A percentile compares a stretch with the other conserved stretches of the same genome.
These are phyloP conservation scores for Tricholoma sp. DNA, from an alignment of 768 basidiomycete genomes.

Conservation along the genomic window DNA sequence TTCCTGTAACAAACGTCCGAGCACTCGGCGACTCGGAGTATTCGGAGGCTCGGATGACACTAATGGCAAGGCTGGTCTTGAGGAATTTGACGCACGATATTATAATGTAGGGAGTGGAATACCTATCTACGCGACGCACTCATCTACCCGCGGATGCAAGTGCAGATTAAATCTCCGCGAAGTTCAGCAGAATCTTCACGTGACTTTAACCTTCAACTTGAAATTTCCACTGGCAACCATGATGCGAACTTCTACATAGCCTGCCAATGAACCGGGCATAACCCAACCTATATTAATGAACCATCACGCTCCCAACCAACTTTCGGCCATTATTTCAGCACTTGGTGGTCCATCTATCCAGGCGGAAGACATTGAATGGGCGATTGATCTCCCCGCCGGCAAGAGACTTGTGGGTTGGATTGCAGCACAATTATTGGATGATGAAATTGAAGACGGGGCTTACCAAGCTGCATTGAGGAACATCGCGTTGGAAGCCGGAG, in stretches of 20 bases:
- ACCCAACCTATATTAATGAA: not conserved
- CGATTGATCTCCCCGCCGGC: slow-evolving; percentile 26
- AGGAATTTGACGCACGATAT: too few relatives aligned
- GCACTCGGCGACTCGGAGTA: too few relatives aligned
- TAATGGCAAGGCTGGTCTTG: too few relatives aligned
- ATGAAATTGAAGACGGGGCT: slow-evolving; percentile 1
- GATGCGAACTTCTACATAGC: too few relatives aligned
- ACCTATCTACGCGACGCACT: too few relatives aligned
- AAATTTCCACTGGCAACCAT: too few relatives aligned
- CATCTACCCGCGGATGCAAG: too few relatives aligned
- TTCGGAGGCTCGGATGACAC: too few relatives aligned
- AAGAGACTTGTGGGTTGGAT: slow-evolving; percentile 29
- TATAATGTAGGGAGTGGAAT: too few relatives aligned
- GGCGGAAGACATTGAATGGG: slow-evolving; percentile 28
- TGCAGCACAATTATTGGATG: slow-evolving; percentile 19
- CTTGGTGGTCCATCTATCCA: slow-evolving; percentile 28
- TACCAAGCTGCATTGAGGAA: slow-evolving; percentile 18
- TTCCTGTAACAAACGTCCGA: too few relatives aligned
- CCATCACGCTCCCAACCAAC: not conserved
- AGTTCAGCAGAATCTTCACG: not conserved
- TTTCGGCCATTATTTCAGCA: slow-evolving; percentile 8
- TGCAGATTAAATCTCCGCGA: too few relatives aligned
- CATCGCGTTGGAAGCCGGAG: slow-evolving; percentile 27
- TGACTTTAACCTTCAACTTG: not conserved
- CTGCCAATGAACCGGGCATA: too few relatives aligned